Evolutionary conservation across 305 asterid species (phyloP).

Genomic region (Plantago coronopus): DNA sequence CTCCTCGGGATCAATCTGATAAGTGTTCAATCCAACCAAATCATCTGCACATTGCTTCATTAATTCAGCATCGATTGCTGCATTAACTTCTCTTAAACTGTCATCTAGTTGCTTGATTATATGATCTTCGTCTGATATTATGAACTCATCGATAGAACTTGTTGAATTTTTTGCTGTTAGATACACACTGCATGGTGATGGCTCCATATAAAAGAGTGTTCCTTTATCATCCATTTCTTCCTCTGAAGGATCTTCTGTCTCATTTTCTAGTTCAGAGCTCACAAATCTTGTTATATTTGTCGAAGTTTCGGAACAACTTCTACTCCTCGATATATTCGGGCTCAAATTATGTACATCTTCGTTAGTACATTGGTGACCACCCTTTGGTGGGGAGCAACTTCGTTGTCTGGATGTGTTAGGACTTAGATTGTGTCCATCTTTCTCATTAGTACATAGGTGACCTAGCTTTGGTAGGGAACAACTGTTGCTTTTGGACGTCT

Average conservation of each 20-base stretch:
- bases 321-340: neutral
- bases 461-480: too few species aligned
- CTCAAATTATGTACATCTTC: neutral
- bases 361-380: too few species aligned
- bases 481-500: too few species aligned
- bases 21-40: slow-evolving; percentile 3
- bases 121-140: slow-evolving; percentile 26
- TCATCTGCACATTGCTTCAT: slow-evolving; percentile 2
- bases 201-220: neutral
- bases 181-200: slow-evolving; percentile 13
- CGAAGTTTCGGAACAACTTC: neutral
- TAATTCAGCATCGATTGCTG: neutral
- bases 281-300: neutral
- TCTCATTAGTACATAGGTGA: neutral
- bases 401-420: too few species aligned
- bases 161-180: slow-evolving; percentile 31
- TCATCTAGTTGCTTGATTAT: slow-evolving; percentile 3
- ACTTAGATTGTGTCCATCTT: neutral
- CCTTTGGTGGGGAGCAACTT: too few species aligned
- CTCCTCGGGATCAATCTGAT: neutral
- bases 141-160: slow-evolving; percentile 28
- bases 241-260: neutral
- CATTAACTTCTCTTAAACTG: neutral
- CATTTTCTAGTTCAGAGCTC: neutral
- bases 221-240: neutral